Evolutionary conservation across 2,329 filamentous ascomycete species (phyloP).

Genomic region (Thermothelomyces thermophilus): DNA sequence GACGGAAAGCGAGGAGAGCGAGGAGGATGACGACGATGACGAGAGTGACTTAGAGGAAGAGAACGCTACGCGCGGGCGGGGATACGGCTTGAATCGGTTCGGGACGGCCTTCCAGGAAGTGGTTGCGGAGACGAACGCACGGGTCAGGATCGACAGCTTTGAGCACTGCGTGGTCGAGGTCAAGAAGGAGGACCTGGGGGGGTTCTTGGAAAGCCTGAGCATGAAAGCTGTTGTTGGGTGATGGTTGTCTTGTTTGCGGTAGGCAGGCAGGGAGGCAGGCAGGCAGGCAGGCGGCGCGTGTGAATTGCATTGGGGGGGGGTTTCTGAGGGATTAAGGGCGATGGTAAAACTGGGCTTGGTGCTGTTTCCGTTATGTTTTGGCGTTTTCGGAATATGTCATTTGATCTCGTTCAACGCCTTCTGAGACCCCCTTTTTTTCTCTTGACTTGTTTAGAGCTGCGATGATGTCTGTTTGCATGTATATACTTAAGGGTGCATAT

Average conservation of each 20-base stretch:
- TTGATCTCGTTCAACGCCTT: too few relatives aligned
- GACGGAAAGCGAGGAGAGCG: conserved; percentile 36
- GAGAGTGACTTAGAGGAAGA: conserved; percentile 38
- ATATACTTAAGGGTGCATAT: too few relatives aligned
- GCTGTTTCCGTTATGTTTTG: not conserved
- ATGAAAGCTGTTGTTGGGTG: conserved; percentile 76
- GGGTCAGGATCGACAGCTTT: conserved; percentile 91
- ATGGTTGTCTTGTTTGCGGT: conserved; percentile 9
- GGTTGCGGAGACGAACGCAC: conserved; percentile 79
- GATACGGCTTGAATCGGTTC: conserved; percentile 79
- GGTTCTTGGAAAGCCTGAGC: conserved; percentile 86
- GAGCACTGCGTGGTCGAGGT: conserved; percentile 97
- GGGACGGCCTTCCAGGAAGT: conserved; percentile 95
- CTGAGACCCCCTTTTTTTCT: too few relatives aligned
- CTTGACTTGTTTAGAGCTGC: too few relatives aligned
- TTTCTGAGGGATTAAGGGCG: not conserved
- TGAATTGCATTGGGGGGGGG: not conserved
- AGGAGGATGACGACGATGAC: conserved; percentile 40
- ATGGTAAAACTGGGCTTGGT: not conserved
- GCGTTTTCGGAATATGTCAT: not conserved
- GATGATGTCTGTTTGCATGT: too few relatives aligned
- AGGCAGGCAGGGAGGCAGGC: too few relatives aligned
- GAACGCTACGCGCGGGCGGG: conserved; percentile 51
- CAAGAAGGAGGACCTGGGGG: conserved; percentile 86
- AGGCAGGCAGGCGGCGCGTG: not conserved